Evolutionary conservation across 495 filamentous ascomycete species (phyloP), one percentile per base, ranked within the genome.

Genomic region (Chaetomium tenue): DNA sequence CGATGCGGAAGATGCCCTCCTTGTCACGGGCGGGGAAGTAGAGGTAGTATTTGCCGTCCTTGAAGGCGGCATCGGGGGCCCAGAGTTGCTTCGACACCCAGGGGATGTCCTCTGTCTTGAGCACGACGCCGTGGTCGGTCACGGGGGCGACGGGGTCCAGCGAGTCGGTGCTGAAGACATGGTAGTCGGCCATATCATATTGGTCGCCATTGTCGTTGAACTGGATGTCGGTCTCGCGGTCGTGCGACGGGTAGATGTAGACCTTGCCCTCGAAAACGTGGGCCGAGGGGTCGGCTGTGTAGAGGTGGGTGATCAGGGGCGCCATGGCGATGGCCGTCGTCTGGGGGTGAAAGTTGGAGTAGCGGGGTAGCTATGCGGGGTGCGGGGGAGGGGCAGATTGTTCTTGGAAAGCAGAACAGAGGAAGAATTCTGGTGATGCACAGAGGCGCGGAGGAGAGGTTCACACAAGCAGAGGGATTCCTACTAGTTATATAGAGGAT

Each of bases 191-290:
- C 89, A 91, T 91, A 78, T 88, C 89, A 74, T 90, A 91, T 74
- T 91, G 89, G 78, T 90, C 88, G 74, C 89, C 89, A 80, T 89
- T 89, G 80, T 91, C 88, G 80, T 90, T 90, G 75, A 84, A 82
- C 50, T 79, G 52, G 70, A 86, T 86, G 71, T 84, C 80, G 39
- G 82, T 85, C 68, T 86, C 82, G 63, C 82, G 77, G 75, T 88
- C 86, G 76, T 88, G 86, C 8, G 84, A 87, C 37, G 85, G 85
- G 77, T 87, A 88, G 78, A 88, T 82, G 77, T 85, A 88, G 30
- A 88, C 55, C 58, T 80, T 82, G 63, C 77, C 81, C 51, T 86
- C 78, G 76, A 88, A 88, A 75, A 85, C 84, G 75, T 86, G 84
- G 22, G 84, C 85, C 16, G 84, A 86, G n/a, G 86, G 86, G 70